Evolutionary conservation across 305 asterid species (phyloP).

Genomic region (Fraxinus xanthoxyloides): DNA sequence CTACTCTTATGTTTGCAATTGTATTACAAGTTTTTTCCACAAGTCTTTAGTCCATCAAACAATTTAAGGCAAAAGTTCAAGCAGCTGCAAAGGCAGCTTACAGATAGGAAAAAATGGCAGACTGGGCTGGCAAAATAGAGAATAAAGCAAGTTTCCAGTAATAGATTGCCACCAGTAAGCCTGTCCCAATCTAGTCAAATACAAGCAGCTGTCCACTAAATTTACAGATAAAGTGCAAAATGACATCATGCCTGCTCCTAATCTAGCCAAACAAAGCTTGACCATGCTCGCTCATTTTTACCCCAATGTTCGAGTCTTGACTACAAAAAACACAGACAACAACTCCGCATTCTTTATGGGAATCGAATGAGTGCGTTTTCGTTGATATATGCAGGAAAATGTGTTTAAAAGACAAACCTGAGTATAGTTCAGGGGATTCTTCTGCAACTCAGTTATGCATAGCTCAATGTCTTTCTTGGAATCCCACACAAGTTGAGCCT

Average conservation of each 20-base stretch:
- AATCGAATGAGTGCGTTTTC: not conserved
- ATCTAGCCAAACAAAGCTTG: not conserved
- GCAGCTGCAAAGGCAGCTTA: not conserved
- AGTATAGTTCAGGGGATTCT: conserved; percentile 83
- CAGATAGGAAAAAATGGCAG: not conserved
- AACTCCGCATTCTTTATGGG: not conserved
- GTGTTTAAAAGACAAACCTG: conserved; percentile 49
- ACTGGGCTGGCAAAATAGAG: not conserved
- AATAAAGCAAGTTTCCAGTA: not conserved
- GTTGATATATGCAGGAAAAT: conserved; percentile 6
- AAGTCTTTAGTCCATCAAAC: not conserved
- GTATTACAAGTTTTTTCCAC: not conserved
- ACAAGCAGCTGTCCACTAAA: not conserved
- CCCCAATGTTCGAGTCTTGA: not conserved
- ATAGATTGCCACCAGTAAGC: conserved; percentile 1
- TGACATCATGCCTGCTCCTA: not conserved
- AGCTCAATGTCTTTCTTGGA: conserved; percentile 67
- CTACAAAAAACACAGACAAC: not conserved
- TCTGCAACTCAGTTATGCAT: conserved; percentile 75
- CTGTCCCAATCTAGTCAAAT: not conserved
- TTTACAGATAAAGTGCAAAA: not conserved
- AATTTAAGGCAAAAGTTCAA: too few relatives aligned
- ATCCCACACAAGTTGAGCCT: conserved; percentile 81
- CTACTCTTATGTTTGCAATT: not conserved
- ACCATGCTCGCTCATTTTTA: not conserved